Evolutionary conservation across 352 stramenopile species (phyloP).

Genomic region (Globisporangium middletonii): DNA sequence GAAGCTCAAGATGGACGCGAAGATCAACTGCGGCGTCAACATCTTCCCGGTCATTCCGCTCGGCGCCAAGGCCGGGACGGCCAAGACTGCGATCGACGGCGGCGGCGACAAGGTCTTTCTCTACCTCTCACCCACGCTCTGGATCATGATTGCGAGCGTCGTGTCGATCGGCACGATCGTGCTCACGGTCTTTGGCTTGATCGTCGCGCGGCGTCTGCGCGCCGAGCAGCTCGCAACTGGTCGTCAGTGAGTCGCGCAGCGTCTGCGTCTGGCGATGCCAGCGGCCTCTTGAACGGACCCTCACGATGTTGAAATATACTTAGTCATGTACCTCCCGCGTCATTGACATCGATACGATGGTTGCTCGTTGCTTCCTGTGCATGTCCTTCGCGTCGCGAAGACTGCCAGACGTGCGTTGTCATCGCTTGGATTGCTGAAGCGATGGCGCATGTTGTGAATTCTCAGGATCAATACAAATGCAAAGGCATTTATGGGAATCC

Average conservation of each 20-base stretch:
- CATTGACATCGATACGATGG: too few species aligned
- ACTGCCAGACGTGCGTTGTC: too few species aligned
- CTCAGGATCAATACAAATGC: too few species aligned
- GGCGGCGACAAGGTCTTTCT: slow-evolving; percentile 37
- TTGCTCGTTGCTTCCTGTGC: too few species aligned
- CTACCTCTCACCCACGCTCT: slow-evolving; percentile 22
- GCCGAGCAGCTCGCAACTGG: slow-evolving; percentile 2
- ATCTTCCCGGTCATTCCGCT: slow-evolving; percentile 65
- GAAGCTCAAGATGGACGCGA: slow-evolving; percentile 52
- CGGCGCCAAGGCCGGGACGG: slow-evolving; percentile 37
- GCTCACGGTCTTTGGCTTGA: slow-evolving; percentile 24
- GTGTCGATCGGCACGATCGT: slow-evolving; percentile 12
- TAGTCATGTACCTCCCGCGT: too few species aligned
- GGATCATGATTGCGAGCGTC: slow-evolving; percentile 25
- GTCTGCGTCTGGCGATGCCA: too few species aligned
- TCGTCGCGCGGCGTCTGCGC: slow-evolving; percentile 17
- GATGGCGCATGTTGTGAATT: too few species aligned
- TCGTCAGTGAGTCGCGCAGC: neutral
- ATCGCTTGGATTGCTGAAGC: too few species aligned
- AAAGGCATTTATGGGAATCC: too few species aligned
- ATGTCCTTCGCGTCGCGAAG: too few species aligned
- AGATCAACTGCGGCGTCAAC: slow-evolving; percentile 76
- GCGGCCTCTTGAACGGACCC: too few species aligned
- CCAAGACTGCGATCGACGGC: slow-evolving; percentile 41
- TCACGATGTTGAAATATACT: too few species aligned